These are phyloP conservation scores for Trichoderma atrobrunneum DNA, from an alignment of 2,329 filamentous ascomycete species.

Conservation along the genomic window DNA sequence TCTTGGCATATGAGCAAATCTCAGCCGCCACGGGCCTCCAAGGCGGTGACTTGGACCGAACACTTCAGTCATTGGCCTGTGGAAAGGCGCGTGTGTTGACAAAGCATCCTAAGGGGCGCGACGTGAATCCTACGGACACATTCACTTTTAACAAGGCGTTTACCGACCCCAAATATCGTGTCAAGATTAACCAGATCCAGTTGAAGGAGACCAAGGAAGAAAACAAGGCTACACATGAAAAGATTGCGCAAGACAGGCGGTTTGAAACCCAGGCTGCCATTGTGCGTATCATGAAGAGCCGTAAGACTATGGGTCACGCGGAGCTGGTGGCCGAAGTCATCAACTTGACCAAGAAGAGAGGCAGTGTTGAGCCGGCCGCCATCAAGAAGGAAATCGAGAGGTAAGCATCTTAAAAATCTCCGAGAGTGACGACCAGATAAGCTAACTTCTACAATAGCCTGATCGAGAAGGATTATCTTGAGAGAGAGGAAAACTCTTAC, in stretches of 20 bases:
- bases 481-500: slow-evolving; percentile 70
- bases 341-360: slow-evolving; percentile 79
- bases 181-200: slow-evolving; percentile 99
- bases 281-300: slow-evolving; percentile 93
- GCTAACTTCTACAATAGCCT: slow-evolving; percentile 50
- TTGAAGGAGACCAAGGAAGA: slow-evolving; percentile 94
- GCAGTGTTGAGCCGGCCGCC: slow-evolving; percentile 77
- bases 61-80: slow-evolving; percentile 91
- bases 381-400: slow-evolving; percentile 98
- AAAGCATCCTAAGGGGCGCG: slow-evolving; percentile 81
- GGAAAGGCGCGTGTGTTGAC: slow-evolving; percentile 79
- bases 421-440: background rate
- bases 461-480: slow-evolving; percentile 92
- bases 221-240: slow-evolving; percentile 89
- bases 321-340: slow-evolving; percentile 91
- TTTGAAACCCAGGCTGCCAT: slow-evolving; percentile 98
- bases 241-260: slow-evolving; percentile 83
- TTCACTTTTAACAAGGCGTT: slow-evolving; percentile 82
- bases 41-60: slow-evolving; percentile 78
- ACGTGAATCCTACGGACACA: slow-evolving; percentile 74
- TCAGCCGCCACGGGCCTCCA: slow-evolving; percentile 70
- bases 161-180: slow-evolving; percentile 74
- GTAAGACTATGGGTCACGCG: slow-evolving; percentile 82
- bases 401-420: slow-evolving; percentile 46
- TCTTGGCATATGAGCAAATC: slow-evolving; percentile 74